Conservation (phyloP, 2,329 filamentous ascomycete species). For the Fusarium solani-melongenae region DNA sequence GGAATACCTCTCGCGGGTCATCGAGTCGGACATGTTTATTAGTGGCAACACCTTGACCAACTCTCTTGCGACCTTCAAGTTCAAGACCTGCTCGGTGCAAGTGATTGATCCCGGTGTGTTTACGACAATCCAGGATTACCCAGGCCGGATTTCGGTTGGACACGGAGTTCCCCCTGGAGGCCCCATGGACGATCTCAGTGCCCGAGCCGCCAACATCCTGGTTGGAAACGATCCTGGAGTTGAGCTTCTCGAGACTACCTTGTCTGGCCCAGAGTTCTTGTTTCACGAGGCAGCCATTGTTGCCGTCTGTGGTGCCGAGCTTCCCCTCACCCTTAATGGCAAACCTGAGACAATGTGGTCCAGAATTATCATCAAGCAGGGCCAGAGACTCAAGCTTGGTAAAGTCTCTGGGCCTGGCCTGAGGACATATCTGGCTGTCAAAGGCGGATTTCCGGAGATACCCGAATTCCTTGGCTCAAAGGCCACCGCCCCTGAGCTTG, state of each 20-base stretch:
- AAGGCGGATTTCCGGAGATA: constrained; percentile 49
- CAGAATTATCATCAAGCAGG: not conserved
- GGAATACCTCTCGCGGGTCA: not conserved
- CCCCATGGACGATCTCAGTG: not conserved
- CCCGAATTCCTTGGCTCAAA: constrained; percentile 69
- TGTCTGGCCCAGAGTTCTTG: not conserved
- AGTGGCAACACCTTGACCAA: not conserved
- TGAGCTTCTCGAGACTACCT: not conserved
- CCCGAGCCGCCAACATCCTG: not conserved
- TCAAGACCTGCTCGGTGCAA: not conserved
- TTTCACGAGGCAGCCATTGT: not conserved
- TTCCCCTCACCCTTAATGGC: not conserved
- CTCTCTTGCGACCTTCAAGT: not conserved
- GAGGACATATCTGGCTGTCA: constrained; percentile 55
- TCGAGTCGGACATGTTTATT: not conserved
- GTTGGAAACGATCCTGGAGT: not conserved
- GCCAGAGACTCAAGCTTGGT: not conserved
- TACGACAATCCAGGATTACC: not conserved
- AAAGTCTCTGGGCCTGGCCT: constrained; percentile 24
- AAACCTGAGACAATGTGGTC: not conserved
- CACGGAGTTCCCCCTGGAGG: not conserved
- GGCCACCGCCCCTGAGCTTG: constrained; percentile 66
- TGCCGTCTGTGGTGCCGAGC: not conserved
- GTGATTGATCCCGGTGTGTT: not conserved
- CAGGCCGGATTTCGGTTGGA: not conserved